Evolutionary conservation across 2,329 filamentous ascomycete genomes (phyloP), one percentile per base, ranked within the genome.

Genomic region (Aspergillus sp.): DNA sequence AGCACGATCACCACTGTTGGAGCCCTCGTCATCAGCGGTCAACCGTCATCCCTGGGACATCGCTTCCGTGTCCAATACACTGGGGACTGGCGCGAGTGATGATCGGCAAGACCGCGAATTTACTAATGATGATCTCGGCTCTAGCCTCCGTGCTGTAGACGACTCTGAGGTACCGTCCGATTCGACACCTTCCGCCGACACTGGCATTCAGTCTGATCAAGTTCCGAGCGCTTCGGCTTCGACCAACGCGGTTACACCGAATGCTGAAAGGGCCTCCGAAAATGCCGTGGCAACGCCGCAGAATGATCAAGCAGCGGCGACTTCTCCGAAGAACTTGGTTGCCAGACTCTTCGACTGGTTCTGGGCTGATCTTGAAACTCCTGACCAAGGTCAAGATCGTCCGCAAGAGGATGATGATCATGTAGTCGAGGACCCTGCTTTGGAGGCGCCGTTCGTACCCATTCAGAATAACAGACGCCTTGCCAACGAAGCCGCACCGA

Each of bases 381-480:
- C 61, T 54, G 65, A 68, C 10, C 60, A 64, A 59, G 58, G 50
- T 38, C 74, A 78, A 61, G 77, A 84, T 59, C 75, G 74, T 41
- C 73, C 76, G 54, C 76, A 71, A 15, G 79, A 76, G 11, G 81
- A 87, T 56, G 86, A 88, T 63, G 87, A 88, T 55, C 84, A 85
- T 49, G 75, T 86, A 25, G 82, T 87, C 21, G 80, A 85, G 61
- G 82, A 88, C 60, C 76, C 86, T 25, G 83, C 81, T 7, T 80
- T 83, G 30, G 87, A 90, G 72, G 82, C 82, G 13, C 86, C 84
- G 1, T 87, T 88, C 65, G 83, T 87, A 0, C 83, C 83, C 30
- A 78, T 84, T 62, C 76, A 78, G 61, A 78, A 77, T 48, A 77
- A 78, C 13, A 77, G 79, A 32, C 79, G 72, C 10, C 75, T 72